phyloP scores from a whole-genome alignment of 2,329 filamentous ascomycete genomes.

The Neurospora sp. region DNA sequence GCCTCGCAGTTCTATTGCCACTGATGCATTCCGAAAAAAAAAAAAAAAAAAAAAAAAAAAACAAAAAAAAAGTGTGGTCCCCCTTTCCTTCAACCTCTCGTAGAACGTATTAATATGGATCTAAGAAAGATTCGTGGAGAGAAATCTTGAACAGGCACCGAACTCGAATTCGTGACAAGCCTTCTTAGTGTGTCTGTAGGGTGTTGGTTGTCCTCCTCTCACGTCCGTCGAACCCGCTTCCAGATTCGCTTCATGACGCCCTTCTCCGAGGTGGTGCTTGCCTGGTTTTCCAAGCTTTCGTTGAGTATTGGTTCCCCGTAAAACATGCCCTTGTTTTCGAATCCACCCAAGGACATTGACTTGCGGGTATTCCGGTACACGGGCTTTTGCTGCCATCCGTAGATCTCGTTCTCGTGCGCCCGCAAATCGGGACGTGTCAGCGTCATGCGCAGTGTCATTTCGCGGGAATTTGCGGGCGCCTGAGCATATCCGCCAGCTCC shows the following conservation, averaged over 20 bases:
- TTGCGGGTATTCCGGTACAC: constrained; percentile 5
- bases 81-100: not conserved
- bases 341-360: constrained; percentile 13
- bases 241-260: constrained; percentile 54
- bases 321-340: constrained; percentile 26
- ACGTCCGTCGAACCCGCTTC: constrained; percentile 47
- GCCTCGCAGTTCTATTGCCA: not conserved
- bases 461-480: constrained; percentile 52
- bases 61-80: not conserved
- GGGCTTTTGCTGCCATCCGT: constrained; percentile 55
- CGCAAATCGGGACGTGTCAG: constrained; percentile 82
- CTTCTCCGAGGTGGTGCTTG: constrained; percentile 39
- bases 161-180: too few species aligned
- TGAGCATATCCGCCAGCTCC: constrained; percentile 34
- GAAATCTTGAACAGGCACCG: not conserved
- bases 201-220: constrained; percentile 1
- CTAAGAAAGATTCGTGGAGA: not conserved
- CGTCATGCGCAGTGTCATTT: constrained; percentile 97
- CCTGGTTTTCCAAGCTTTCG: constrained; percentile 44
- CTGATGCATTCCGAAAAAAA: not conserved
- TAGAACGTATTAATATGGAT: not conserved
- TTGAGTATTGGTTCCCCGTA: constrained; percentile 27
- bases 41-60: not conserved
- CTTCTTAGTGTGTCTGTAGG: too few species aligned
- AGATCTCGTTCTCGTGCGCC: constrained; percentile 61